A percentile compares a stretch with the other conserved stretches of the same genome.
phyloP scores from a whole-genome alignment of 306 rosid species.

The Vigna nakashimae region DNA sequence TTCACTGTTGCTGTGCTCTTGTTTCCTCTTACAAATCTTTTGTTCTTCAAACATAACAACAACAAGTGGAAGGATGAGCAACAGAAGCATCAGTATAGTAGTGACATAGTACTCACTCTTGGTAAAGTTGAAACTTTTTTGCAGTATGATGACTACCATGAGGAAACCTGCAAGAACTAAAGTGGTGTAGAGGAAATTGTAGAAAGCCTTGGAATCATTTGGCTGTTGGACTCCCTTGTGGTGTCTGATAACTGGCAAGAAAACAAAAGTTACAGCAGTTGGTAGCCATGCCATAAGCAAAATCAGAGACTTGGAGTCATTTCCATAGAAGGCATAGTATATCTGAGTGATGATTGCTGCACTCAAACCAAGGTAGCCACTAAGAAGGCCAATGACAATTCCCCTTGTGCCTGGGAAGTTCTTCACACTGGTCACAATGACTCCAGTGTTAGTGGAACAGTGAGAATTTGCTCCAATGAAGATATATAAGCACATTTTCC shows the following conservation, averaged over 20 bases:
- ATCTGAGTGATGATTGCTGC: conserved; percentile 53
- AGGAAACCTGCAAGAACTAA: conserved; percentile 68
- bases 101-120: conserved; percentile 49
- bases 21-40: conserved; percentile 43
- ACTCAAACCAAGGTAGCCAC: conserved; percentile 50
- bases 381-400: conserved; percentile 48
- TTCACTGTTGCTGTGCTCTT: not conserved
- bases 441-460: conserved; percentile 57
- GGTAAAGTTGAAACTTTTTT: conserved; percentile 47
- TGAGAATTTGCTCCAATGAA: conserved; percentile 53
- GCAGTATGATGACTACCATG: conserved; percentile 54
- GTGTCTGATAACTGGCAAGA: conserved; percentile 53
- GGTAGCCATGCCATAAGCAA: conserved; percentile 81
- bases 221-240: conserved; percentile 40
- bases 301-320: conserved; percentile 58
- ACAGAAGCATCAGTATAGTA: conserved; percentile 47
- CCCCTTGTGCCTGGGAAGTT: conserved; percentile 56
- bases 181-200: conserved; percentile 61
- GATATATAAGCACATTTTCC: conserved; percentile 49
- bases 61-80: conserved; percentile 60
- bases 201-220: conserved; percentile 62
- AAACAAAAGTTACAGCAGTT: conserved; percentile 52
- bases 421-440: conserved; percentile 49
- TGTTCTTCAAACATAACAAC: conserved; percentile 59
- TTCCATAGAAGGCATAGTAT: conserved; percentile 59